Evolutionary conservation across 306 rosid genomes (phyloP).

Genomic region (Aeschynomene evenia): DNA sequence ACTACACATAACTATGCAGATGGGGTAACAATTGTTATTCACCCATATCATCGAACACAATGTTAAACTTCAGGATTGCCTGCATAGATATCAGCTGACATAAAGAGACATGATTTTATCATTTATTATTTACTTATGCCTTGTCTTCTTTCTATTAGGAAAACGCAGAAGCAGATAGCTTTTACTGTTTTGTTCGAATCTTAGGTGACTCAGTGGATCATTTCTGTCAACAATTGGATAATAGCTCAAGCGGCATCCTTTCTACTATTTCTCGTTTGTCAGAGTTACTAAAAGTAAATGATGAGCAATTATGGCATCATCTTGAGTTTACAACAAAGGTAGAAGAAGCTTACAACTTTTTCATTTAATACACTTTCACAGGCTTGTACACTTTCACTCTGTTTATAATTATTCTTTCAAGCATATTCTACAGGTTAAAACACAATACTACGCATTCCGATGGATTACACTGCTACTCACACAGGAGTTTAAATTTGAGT

Average conservation of each 20-base stretch:
- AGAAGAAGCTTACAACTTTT: not conserved
- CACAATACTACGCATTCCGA: slow-evolving; percentile 79
- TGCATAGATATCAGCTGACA: slow-evolving; percentile 3
- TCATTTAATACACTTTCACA: not conserved
- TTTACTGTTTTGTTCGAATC: slow-evolving; percentile 73
- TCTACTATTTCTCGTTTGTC: slow-evolving; percentile 67
- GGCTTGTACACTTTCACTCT: slow-evolving; percentile 16
- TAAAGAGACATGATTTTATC: slow-evolving; percentile 1
- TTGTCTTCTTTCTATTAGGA: slow-evolving; percentile 38
- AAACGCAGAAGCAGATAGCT: slow-evolving; percentile 86
- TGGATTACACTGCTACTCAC: slow-evolving; percentile 86
- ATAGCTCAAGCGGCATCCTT: slow-evolving; percentile 74
- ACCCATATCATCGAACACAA: not conserved
- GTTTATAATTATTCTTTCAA: slow-evolving; percentile 17
- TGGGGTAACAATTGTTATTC: not conserved
- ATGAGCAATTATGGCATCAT: slow-evolving; percentile 76
- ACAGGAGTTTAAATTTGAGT: slow-evolving; percentile 66
- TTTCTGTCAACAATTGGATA: slow-evolving; percentile 81
- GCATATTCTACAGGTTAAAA: slow-evolving; percentile 52
- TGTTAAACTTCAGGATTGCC: slow-evolving; percentile 2
- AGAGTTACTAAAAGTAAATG: slow-evolving; percentile 60
- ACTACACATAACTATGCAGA: not conserved
- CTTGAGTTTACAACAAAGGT: slow-evolving; percentile 78
- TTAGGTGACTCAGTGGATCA: slow-evolving; percentile 79
- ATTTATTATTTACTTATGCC: not conserved